A percentile compares a stretch with the other conserved stretches of the same genome.
These are phyloP conservation scores for Hemerocallis citrina DNA, from an alignment of 106 monocot species.

Conservation along the genomic window DNA sequence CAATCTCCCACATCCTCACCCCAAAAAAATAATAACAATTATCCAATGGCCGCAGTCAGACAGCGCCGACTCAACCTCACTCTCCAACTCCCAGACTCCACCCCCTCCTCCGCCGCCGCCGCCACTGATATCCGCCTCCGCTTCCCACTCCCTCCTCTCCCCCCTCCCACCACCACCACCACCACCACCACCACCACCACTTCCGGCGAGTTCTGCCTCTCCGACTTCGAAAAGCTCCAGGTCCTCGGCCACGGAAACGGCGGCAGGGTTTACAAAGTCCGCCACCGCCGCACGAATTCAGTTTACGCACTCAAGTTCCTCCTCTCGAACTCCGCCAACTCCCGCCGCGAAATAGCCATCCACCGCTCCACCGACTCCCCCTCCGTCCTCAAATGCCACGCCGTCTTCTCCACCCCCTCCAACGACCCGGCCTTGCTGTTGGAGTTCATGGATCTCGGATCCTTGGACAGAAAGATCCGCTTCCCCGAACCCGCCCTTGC, in stretches of 20 bases:
- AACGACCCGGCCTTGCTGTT: conserved; percentile 43
- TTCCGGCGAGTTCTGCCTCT: conserved; percentile 26
- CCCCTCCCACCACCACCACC: not conserved
- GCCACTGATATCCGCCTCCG: conserved; percentile 2
- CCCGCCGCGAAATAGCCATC: conserved; percentile 42
- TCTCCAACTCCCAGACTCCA: conserved; percentile 18
- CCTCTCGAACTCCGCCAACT: conserved; percentile 12
- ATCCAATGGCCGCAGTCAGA: conserved; percentile 32
- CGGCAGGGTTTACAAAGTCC: conserved; percentile 85
- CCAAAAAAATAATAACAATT: no score
- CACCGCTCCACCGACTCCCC: conserved; percentile 50
- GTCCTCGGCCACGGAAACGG: conserved; percentile 88
- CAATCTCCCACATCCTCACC: not conserved
- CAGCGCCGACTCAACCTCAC: conserved; percentile 25
- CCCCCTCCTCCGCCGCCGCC: not conserved
- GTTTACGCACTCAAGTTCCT: conserved; percentile 71
- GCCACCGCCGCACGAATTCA: conserved; percentile 37
- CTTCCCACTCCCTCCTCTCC: not conserved
- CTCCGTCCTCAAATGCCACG: conserved; percentile 36
- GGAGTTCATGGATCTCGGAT: conserved; percentile 40
- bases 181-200: not conserved
- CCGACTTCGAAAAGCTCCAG: conserved; percentile 62
- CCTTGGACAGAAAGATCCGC: conserved; percentile 7
- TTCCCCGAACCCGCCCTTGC: conserved; percentile 44
- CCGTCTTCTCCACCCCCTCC: conserved; percentile 21